Evolutionary conservation across 2,329 filamentous ascomycete species (phyloP).

Genomic region (Xylaria sp.): DNA sequence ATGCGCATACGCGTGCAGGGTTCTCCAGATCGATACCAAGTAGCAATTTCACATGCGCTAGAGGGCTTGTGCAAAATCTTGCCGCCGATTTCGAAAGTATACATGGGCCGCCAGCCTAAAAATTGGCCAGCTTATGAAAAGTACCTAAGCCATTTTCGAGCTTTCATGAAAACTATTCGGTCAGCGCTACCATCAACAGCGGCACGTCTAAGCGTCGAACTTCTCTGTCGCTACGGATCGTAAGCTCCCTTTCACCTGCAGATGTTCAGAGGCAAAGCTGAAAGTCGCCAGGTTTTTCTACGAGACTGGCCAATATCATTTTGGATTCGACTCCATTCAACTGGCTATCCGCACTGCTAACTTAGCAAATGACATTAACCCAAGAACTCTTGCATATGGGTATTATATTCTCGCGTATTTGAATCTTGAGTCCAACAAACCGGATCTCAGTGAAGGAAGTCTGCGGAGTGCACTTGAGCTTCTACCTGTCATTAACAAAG

Average conservation of each 20-base stretch:
- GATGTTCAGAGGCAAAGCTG: background rate
- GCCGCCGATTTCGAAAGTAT: background rate
- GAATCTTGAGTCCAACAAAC: no score
- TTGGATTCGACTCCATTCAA: no score
- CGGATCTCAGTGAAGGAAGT: no score
- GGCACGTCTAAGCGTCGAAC: background rate
- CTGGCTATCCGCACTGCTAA: no score
- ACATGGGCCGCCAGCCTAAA: background rate
- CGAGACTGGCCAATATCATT: no score
- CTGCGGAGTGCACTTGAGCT: no score
- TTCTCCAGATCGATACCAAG: constrained; percentile 1
- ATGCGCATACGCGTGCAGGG: background rate
- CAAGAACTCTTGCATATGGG: no score
- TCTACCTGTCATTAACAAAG: no score
- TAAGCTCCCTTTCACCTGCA: background rate
- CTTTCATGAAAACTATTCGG: background rate
- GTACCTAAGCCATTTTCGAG: background rate
- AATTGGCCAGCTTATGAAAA: background rate
- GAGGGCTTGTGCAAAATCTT: background rate
- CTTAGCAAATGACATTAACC: no score
- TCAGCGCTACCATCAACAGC: background rate
- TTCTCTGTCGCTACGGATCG: constrained; percentile 2
- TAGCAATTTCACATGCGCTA: background rate
- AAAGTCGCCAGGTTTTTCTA: no score
- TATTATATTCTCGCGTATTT: no score